A percentile compares a stretch with the other conserved stretches of the same genome.
Conservation (phyloP, 345 rosid genomes). For the Nephelium lappaceum region DNA sequence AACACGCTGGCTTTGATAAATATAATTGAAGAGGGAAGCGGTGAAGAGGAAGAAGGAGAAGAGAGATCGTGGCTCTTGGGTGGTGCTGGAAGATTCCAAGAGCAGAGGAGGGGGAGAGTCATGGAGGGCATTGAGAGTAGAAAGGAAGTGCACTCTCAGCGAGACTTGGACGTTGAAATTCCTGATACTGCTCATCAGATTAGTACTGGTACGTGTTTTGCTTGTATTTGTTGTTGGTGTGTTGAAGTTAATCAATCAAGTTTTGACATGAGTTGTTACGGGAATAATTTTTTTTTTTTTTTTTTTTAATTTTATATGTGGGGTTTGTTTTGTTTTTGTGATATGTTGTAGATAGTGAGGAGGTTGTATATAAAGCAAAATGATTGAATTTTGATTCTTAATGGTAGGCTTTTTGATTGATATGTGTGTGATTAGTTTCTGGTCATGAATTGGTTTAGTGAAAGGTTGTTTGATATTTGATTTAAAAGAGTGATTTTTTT, state of each 20-base stretch:
- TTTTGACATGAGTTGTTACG: background rate
- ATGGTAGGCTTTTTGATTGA: no score
- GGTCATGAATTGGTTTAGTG: background rate
- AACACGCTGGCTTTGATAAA: conserved; percentile 29
- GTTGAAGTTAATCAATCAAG: background rate
- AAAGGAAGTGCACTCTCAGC: conserved; percentile 35
- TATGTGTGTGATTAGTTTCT: no score
- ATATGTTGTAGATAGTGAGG: no score
- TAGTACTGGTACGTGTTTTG: conserved; percentile 56
- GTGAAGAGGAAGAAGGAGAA: conserved; percentile 10
- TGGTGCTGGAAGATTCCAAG: conserved; percentile 12
- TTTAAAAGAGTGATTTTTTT: background rate
- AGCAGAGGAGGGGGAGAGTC: background rate
- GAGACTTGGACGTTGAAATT: conserved; percentile 35
- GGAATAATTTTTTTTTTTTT: background rate
- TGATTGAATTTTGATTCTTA: no score
- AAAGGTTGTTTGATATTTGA: background rate
- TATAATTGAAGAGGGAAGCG: background rate
- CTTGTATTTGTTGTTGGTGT: background rate
- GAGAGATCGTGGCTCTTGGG: conserved; percentile 30
- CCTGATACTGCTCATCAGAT: conserved; percentile 88
- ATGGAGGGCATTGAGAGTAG: conserved; percentile 14
- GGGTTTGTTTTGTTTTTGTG: background rate
- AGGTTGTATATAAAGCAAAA: no score
- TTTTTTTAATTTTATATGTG: no score